phyloP scores from a whole-genome alignment of 768 basidiomycete species.

The Phlebiopsis flavidoalba region DNA sequence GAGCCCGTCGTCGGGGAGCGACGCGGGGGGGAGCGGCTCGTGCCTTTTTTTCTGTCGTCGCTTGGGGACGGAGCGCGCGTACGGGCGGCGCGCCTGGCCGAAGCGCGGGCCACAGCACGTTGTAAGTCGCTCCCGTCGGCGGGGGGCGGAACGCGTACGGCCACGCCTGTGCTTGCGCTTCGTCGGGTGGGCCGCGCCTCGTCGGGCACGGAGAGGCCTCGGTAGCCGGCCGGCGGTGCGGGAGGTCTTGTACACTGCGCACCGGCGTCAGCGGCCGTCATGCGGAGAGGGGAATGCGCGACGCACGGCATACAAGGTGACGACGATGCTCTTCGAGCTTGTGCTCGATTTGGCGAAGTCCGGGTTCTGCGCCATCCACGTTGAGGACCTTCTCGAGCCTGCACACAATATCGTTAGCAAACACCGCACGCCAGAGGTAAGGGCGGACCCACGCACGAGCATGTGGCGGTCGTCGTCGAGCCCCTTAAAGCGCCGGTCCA shows the following conservation, averaged over 20 bases:
- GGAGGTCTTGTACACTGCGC: slow-evolving; percentile 74
- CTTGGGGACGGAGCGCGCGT: slow-evolving; percentile 61
- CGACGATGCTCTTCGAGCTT: slow-evolving; percentile 45
- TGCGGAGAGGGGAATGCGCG: not conserved
- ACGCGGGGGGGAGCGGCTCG: slow-evolving; percentile 33
- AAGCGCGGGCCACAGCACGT: slow-evolving; percentile 26
- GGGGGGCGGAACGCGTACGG: slow-evolving; percentile 40
- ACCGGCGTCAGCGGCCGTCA: not conserved
- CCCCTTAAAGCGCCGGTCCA: not conserved
- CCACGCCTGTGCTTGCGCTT: slow-evolving; percentile 45
- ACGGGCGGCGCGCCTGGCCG: slow-evolving; percentile 31
- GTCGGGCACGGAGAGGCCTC: slow-evolving; percentile 29
- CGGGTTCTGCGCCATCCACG: slow-evolving; percentile 51
- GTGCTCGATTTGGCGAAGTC: slow-evolving; percentile 22
- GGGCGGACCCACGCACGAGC: too few relatives aligned
- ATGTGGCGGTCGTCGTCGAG: slow-evolving; percentile 2
- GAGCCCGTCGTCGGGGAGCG: slow-evolving; percentile 59
- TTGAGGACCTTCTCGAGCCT: slow-evolving; percentile 65
- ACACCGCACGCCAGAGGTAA: too few relatives aligned
- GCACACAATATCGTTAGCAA: not conserved
- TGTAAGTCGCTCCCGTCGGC: slow-evolving; percentile 35
- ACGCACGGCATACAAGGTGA: slow-evolving; percentile 56
- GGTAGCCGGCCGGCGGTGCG: slow-evolving; percentile 61
- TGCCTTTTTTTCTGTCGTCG: too few relatives aligned
- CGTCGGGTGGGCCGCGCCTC: slow-evolving; percentile 43